phyloP scores from a whole-genome alignment of 768 basidiomycete species.

The Neoboletus subvelutipes region DNA sequence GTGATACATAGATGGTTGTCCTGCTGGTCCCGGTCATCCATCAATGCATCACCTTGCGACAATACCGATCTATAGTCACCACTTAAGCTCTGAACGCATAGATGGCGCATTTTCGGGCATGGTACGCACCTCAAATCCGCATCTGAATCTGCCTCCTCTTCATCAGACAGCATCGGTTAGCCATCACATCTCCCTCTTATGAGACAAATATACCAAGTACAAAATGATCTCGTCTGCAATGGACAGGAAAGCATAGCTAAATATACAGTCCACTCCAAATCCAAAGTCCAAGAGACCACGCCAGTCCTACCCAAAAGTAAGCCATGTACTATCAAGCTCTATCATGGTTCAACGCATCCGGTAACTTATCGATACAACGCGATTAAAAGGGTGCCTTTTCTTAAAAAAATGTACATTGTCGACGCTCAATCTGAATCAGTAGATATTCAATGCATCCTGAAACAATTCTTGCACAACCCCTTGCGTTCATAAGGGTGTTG shows the following conservation, averaged over 20 bases:
- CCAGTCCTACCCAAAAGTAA: background rate
- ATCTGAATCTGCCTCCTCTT: no score
- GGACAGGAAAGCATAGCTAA: background rate
- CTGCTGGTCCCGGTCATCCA: no score
- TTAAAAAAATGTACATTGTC: background rate
- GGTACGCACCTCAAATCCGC: no score
- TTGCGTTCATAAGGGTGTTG: slow-evolving; percentile 67
- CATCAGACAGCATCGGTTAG: background rate
- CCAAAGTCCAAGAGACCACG: background rate
- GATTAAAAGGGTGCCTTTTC: background rate
- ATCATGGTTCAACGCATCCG: background rate
- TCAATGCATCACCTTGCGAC: no score
- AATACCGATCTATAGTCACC: no score
- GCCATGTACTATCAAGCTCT: background rate
- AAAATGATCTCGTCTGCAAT: background rate
- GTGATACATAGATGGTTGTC: no score
- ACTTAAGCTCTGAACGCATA: no score
- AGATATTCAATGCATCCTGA: slow-evolving; percentile 44
- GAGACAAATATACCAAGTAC: background rate
- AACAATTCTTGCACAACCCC: slow-evolving; percentile 68
- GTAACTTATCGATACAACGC: slow-evolving; percentile 8
- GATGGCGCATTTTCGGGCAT: no score
- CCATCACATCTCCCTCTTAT: background rate
- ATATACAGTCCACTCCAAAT: background rate
- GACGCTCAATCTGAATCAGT: background rate